Conservation (phyloP, 495 filamentous ascomycete species). For the Lasiosphaeria ovina region DNA sequence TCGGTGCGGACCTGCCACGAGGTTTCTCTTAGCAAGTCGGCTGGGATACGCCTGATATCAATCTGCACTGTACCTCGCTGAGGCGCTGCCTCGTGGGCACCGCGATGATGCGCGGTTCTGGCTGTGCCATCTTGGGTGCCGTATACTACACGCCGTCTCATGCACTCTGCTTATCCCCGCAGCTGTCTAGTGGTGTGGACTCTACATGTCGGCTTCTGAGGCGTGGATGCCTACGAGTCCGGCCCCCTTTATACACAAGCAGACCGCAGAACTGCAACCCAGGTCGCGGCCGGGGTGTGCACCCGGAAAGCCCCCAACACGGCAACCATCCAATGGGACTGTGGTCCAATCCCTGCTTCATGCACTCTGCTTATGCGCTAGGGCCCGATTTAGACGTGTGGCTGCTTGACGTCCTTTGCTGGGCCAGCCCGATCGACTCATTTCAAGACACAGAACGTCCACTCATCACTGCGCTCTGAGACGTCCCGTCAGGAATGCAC, state of each 20-base stretch:
- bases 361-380: constrained; percentile 2
- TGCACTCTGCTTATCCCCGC: neutral
- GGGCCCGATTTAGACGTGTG: neutral
- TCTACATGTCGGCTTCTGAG: too few species aligned
- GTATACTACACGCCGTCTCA: neutral
- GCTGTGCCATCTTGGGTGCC: neutral
- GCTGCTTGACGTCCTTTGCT: neutral
- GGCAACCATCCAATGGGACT: neutral
- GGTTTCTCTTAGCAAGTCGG: neutral
- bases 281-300: too few species aligned
- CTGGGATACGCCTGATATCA: neutral
- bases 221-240: too few species aligned
- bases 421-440: too few species aligned
- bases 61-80: neutral
- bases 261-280: too few species aligned
- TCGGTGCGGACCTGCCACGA: neutral
- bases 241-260: too few species aligned
- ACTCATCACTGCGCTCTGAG: too few species aligned
- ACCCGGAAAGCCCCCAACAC: neutral
- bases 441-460: too few species aligned
- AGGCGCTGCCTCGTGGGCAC: neutral
- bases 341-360: neutral
- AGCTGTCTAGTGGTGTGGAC: neutral
- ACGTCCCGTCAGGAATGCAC: too few species aligned
- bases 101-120: neutral